These are phyloP conservation scores for Elsinoe arachidis DNA, from an alignment of 2,329 filamentous ascomycete species.

Conservation along the genomic window DNA sequence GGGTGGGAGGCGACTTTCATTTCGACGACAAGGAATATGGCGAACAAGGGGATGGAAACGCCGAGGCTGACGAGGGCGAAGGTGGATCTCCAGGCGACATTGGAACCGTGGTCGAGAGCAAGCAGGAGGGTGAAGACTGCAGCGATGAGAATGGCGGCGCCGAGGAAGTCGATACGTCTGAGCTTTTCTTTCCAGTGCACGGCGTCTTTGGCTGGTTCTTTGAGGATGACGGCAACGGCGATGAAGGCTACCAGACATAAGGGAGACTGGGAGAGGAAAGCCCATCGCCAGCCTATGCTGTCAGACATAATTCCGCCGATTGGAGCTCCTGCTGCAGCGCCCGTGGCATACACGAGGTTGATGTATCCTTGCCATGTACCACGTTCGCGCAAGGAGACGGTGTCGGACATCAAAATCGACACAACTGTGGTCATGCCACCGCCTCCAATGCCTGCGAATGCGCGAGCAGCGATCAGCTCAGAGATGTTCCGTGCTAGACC, in stretches of 20 bases:
- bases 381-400: conserved; percentile 59
- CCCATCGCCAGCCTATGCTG: conserved; percentile 67
- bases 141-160: conserved; percentile 55
- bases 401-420: conserved; percentile 61
- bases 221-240: conserved; percentile 53
- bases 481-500: conserved; percentile 55
- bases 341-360: conserved; percentile 62
- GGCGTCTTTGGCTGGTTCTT: conserved; percentile 51
- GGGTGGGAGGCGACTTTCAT: conserved; percentile 58
- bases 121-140: conserved; percentile 59
- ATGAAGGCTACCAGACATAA: conserved; percentile 57
- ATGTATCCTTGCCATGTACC: conserved; percentile 67
- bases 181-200: conserved; percentile 59
- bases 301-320: conserved; percentile 64
- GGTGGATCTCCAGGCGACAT: conserved; percentile 56
- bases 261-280: conserved; percentile 63
- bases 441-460: conserved; percentile 57
- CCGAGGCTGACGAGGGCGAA: conserved; percentile 51
- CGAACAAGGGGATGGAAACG: conserved; percentile 51
- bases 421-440: conserved; percentile 64
- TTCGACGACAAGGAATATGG: conserved; percentile 61
- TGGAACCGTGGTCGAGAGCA: conserved; percentile 65
- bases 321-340: conserved; percentile 61
- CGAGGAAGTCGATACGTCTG: conserved; percentile 62
- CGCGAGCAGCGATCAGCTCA: conserved; percentile 57